Evolutionary conservation across 2,329 filamentous ascomycete genomes (phyloP).

Genomic region (Metarhizium sp.): DNA sequence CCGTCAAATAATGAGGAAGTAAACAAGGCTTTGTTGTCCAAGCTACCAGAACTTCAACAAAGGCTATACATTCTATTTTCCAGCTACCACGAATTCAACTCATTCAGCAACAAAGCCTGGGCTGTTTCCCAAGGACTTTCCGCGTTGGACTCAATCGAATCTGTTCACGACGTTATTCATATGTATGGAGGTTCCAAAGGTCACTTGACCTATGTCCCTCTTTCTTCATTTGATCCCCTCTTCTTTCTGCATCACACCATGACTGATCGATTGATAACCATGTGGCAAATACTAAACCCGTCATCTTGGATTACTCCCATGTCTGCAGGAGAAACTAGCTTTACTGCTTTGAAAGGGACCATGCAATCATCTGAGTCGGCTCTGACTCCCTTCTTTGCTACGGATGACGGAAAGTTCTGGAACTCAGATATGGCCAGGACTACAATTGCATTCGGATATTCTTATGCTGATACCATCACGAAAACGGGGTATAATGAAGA

Average conservation of each 20-base stretch:
- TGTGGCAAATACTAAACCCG: slow-evolving; percentile 70
- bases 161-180: slow-evolving; percentile 55
- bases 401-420: slow-evolving; percentile 53
- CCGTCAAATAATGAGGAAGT: slow-evolving; percentile 52
- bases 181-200: slow-evolving; percentile 49
- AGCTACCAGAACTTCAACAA: slow-evolving; percentile 45
- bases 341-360: slow-evolving; percentile 45
- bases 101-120: slow-evolving; percentile 62
- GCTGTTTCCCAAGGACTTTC: slow-evolving; percentile 34
- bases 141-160: slow-evolving; percentile 55
- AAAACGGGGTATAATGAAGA: slow-evolving; percentile 14
- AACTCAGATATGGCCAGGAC: slow-evolving; percentile 53
- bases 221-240: slow-evolving; percentile 69
- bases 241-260: slow-evolving; percentile 73
- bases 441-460: slow-evolving; percentile 59
- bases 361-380: slow-evolving; percentile 45
- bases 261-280: slow-evolving; percentile 63
- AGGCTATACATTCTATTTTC: slow-evolving; percentile 60
- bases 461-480: slow-evolving; percentile 53
- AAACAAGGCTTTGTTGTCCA: slow-evolving; percentile 32
- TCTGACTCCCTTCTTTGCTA: slow-evolving; percentile 58
- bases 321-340: slow-evolving; percentile 47
- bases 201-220: slow-evolving; percentile 61
- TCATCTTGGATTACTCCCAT: slow-evolving; percentile 54
- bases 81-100: slow-evolving; percentile 56